Base-by-base conservation (phyloP, 768 basidiomycete genomes). In the Termitomyces sp. region DNA sequence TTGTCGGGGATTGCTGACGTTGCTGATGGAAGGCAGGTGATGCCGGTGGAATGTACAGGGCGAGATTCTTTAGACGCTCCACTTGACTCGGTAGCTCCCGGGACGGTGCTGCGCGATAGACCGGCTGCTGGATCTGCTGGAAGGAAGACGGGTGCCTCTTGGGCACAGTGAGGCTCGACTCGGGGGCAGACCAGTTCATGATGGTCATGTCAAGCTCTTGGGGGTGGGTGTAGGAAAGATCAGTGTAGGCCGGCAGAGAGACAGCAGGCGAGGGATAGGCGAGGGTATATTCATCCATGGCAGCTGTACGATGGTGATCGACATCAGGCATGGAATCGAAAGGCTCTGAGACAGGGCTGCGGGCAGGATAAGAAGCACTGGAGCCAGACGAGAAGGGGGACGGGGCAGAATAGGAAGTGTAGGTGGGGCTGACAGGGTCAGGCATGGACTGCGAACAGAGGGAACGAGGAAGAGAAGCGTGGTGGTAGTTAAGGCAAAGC, bases 371-470 rank as follows among this genome's bases (percentile, higher is more conserved):
- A 6, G 67, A 68, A 60, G 71, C 71, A 50, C 67, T 67, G 3
- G 75, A 75, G 12, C 68, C 68, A 5, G 73, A 72, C 7, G 77
- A 76, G 54, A 72, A 67, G 30, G 76, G 75, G 3, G 77, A 76
- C 3, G 73, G 63, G 0, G 66, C 67, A 19, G 75, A 74, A 58
- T 66, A 67, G 56, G 69, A 66, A 0, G 76, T 70, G 51, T 72
- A 69, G 54, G 74, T 71, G 30, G 75, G 71, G 54, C 70, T 75
- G 52, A 65, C 52, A 52, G 67, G 67, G 41, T 67, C 66, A 23
- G 65, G 30, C 68, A 70, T 70, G 57, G 7, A 37, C n/a, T 35
- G 50, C 38, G 56, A 38, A 55, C 23, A 23, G 23, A 23, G 23
- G 1, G 23, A 23, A 23, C 23, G 23, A 23, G 9, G 46, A 43